A percentile compares a stretch with the other conserved stretches of the same genome.
These are phyloP conservation scores for Pichia sp. DNA, from an alignment of 1,139 yeast genomes.

Conservation along the genomic window DNA sequence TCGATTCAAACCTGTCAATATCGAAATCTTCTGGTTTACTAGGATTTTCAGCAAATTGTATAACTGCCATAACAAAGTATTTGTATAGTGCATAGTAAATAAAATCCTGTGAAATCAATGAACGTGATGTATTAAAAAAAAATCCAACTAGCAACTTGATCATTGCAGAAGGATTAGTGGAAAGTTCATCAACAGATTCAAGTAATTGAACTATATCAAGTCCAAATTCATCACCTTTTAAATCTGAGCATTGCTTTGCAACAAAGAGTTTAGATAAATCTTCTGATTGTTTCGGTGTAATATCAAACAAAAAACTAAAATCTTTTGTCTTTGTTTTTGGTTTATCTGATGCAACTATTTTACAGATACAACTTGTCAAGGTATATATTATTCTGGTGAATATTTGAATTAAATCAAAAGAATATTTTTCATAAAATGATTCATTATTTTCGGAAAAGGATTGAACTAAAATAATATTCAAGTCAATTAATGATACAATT, in stretches of 20 bases:
- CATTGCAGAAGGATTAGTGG: constrained; percentile 15
- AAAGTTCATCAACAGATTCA: constrained; percentile 7
- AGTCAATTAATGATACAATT: constrained; percentile 13
- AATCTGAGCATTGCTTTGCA: constrained; percentile 6
- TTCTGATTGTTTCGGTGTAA: constrained; percentile 5
- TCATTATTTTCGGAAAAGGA: constrained; percentile 16
- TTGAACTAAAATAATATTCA: constrained; percentile 17
- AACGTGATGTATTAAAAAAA: constrained; percentile 25
- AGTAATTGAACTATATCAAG: not conserved
- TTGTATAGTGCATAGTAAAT: constrained; percentile 25
- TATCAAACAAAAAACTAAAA: constrained; percentile 9
- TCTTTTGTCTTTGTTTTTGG: not conserved
- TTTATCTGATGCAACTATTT: constrained; percentile 7
- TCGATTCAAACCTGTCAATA: constrained; percentile 13
- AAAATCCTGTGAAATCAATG: constrained; percentile 23
- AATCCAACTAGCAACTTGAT: constrained; percentile 23
- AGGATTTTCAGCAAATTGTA: constrained; percentile 16
- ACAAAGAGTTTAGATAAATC: constrained; percentile 7
- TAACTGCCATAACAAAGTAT: constrained; percentile 22
- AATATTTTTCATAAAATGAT: constrained; percentile 13
- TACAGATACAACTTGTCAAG: constrained; percentile 10
- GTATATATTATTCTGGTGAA: constrained; percentile 18
- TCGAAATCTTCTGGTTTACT: constrained; percentile 17
- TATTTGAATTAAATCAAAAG: constrained; percentile 22
- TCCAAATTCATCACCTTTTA: not conserved